Base-by-base conservation (phyloP, 345 rosid genomes). In the Aethionema arabicum region DNA sequence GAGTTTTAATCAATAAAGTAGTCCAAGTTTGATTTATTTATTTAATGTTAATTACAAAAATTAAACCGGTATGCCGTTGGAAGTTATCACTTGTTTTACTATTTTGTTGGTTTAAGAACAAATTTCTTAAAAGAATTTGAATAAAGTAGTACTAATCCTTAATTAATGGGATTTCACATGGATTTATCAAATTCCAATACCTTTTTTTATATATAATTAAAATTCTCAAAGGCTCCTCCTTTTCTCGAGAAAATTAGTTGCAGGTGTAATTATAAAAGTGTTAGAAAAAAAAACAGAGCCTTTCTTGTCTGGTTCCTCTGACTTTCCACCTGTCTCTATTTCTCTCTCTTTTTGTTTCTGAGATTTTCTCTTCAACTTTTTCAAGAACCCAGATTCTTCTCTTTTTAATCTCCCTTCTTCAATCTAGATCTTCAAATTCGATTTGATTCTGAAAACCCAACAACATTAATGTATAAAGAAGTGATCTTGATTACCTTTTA, bases 131-230 rank as follows among this genome's bases (percentile, higher is more conserved):
- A 33, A 42, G 1, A 13, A 15, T 7, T 8, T 42, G 12, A 46
- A 11, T 40, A 51, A 48, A 48, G 27, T 21, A 21, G 27, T n/a
- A 67, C n/a, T 41, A 44, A 11, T 43, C 59, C 66, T 59, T 68
- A 68, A 68, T 31, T 41, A 59, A 33, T 68, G 66, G 60, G 72
- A 21, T 7, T 51, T 68, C 72, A 68, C 72, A 68, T 59, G 66
- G 51, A 52, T 44, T 59, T 57, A 47, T 57, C 71, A 57, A 47
- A 6, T 66, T 57, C 64, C 57, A 32, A 66, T 21, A 16, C 50
- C 43, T 32, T 66, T 48, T 21, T 2, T 66, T 32, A n/a, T 11
- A 32, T 48, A 30, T 12, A 6, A 39, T 37, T 29, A 65, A 59
- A 67, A 50, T 21, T 21, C 27, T 21, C 59, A 63, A 32, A 68